These are phyloP conservation scores for Carex myosuroides DNA, from an alignment of 176 grass and related monocot genomes.

Conservation along the genomic window DNA sequence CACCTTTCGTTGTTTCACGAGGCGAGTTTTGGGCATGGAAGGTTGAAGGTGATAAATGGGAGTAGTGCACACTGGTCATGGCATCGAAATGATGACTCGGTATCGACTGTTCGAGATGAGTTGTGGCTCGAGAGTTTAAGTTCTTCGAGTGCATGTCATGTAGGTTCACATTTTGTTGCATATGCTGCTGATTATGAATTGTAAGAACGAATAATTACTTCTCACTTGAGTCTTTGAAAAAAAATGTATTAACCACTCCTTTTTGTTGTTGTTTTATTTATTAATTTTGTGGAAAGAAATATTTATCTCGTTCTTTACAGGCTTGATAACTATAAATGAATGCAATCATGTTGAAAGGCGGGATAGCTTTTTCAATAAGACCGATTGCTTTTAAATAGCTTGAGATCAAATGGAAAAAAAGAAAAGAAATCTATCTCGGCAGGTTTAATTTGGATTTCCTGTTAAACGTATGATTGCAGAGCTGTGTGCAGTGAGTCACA, in stretches of 20 bases:
- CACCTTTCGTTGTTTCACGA: slow-evolving; percentile 49
- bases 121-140: slow-evolving; percentile 64
- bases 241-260: background rate
- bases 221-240: background rate
- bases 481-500: background rate
- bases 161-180: slow-evolving; percentile 13
- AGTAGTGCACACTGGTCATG: slow-evolving; percentile 75
- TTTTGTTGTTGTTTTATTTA: background rate
- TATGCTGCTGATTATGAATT: background rate
- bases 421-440: background rate
- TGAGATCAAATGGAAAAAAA: background rate
- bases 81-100: slow-evolving; percentile 81
- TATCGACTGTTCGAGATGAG: slow-evolving; percentile 51
- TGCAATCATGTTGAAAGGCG: slow-evolving; percentile 7
- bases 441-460: background rate
- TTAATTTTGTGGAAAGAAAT: background rate
- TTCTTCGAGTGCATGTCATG: slow-evolving; percentile 24
- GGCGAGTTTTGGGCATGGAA: slow-evolving; percentile 85
- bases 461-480: background rate
- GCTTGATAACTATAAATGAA: background rate
- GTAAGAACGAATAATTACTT: background rate
- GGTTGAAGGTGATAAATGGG: slow-evolving; percentile 53
- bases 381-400: background rate
- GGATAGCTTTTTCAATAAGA: background rate
- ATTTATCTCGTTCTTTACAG: background rate